Evolutionary conservation across 2,329 filamentous ascomycete genomes (phyloP).

Genomic region (Colletotrichum plurivorum): DNA sequence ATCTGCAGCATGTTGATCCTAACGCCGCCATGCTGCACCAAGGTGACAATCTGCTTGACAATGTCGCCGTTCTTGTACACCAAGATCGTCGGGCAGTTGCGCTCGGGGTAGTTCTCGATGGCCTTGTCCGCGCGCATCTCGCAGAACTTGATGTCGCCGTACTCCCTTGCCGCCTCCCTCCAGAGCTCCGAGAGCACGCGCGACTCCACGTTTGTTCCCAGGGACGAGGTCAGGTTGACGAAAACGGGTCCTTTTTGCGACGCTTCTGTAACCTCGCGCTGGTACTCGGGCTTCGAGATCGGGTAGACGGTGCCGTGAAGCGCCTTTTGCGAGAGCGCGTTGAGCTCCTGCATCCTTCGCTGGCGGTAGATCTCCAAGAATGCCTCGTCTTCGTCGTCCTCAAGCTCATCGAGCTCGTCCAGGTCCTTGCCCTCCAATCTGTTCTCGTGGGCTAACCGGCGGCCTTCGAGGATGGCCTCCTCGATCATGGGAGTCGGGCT

Average conservation of each 20-base stretch:
- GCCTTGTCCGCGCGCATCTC: constrained; percentile 93
- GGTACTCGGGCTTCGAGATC: constrained; percentile 94
- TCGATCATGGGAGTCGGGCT: constrained; percentile 97
- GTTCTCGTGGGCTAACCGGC: constrained; percentile 89
- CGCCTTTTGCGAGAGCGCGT: constrained; percentile 80
- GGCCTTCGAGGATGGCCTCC: constrained; percentile 89
- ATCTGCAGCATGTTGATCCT: constrained; percentile 80
- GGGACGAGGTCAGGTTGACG: constrained; percentile 85
- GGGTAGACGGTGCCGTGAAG: constrained; percentile 93
- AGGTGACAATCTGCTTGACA: constrained; percentile 89
- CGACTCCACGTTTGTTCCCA: constrained; percentile 87
- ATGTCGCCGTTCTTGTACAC: constrained; percentile 96
- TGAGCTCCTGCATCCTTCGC: constrained; percentile 88
- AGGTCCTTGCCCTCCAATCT: constrained; percentile 93
- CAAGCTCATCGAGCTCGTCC: constrained; percentile 92
- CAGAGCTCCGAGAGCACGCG: constrained; percentile 87
- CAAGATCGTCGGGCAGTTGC: constrained; percentile 93
- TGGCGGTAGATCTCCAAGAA: constrained; percentile 91
- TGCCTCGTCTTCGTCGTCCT: constrained; percentile 94
- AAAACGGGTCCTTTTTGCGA: constrained; percentile 79
- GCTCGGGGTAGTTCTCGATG: constrained; percentile 96
- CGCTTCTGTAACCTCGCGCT: constrained; percentile 90
- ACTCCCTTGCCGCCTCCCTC: constrained; percentile 86
- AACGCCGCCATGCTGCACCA: constrained; percentile 82
- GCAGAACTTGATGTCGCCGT: constrained; percentile 97